Evolutionary conservation across 2,329 filamentous ascomycete genomes (phyloP).

Genomic region (Leptographium procerum): DNA sequence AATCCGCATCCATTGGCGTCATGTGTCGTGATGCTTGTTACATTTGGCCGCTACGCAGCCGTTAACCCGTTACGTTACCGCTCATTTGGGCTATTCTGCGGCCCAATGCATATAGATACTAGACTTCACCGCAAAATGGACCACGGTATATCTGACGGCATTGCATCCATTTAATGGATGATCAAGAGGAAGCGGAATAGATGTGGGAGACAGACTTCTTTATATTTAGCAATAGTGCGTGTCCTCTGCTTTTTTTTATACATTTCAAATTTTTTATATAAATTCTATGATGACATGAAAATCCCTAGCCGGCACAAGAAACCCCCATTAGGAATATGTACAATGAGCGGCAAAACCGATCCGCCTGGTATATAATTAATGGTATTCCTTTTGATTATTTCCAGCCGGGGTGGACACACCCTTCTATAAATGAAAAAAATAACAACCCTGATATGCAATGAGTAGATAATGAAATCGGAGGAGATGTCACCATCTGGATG

Average conservation of each 20-base stretch:
- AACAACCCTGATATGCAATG: slow-evolving; percentile 1
- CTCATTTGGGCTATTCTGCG: too few species aligned
- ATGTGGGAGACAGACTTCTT: neutral
- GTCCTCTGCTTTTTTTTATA: neutral
- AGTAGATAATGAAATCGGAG: neutral
- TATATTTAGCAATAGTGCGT: neutral
- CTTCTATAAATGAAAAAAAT: slow-evolving; percentile 1
- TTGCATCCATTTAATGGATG: too few species aligned
- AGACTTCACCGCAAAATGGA: too few species aligned
- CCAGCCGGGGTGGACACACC: neutral
- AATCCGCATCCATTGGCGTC: too few species aligned
- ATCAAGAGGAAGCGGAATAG: too few species aligned
- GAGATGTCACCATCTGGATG: neutral
- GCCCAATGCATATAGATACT: too few species aligned
- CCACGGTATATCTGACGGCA: too few species aligned
- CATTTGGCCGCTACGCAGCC: too few species aligned
- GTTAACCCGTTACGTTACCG: too few species aligned
- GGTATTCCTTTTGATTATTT: neutral
- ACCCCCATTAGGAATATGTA: neutral
- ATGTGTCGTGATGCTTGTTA: too few species aligned
- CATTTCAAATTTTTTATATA: neutral
- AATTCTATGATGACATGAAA: neutral
- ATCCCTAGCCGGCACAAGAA: neutral
- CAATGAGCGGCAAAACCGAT: neutral
- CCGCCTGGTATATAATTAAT: neutral